phyloP scores from a whole-genome alignment of 2,329 filamentous ascomycete species.

The Ophiostoma sp. region DNA sequence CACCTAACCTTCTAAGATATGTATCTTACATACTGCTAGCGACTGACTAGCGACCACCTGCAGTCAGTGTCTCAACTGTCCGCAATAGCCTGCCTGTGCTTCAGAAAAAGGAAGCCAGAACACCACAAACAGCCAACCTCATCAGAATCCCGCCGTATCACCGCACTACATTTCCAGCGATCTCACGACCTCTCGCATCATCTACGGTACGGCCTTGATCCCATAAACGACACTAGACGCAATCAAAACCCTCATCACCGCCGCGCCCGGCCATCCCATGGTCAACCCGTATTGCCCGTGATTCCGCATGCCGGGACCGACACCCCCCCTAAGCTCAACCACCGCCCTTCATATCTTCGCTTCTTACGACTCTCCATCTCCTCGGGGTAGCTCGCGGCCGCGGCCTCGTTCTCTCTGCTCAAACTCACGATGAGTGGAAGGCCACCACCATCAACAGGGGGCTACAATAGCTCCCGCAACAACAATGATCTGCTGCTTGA shows the following conservation, averaged over 20 bases:
- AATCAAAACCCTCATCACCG: background rate
- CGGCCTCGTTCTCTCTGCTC: background rate
- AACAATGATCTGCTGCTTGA: conserved; percentile 66
- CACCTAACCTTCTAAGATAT: background rate
- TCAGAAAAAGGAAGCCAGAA: conserved; percentile 14
- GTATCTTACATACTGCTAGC: background rate
- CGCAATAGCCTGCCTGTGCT: background rate
- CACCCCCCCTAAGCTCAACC: conserved; percentile 29
- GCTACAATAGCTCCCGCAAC: conserved; percentile 45
- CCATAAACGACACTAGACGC: background rate
- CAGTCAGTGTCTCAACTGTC: conserved; percentile 14
- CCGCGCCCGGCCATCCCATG: conserved; percentile 21
- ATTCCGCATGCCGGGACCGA: conserved; percentile 34
- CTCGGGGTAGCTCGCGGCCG: background rate
- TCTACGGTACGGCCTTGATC: background rate
- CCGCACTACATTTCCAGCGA: conserved; percentile 14
- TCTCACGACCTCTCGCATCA: background rate
- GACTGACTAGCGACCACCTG: background rate
- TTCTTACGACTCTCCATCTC: conserved; percentile 28
- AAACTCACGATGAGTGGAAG: conserved; percentile 51
- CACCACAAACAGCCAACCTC: conserved; percentile 19
- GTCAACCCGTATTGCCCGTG: conserved; percentile 24
- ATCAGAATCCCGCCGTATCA: conserved; percentile 17
- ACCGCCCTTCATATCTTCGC: conserved; percentile 19
- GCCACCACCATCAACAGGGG: conserved; percentile 46